Conservation (phyloP, 139 green algal species). For the Spirogloea muscicola region DNA sequence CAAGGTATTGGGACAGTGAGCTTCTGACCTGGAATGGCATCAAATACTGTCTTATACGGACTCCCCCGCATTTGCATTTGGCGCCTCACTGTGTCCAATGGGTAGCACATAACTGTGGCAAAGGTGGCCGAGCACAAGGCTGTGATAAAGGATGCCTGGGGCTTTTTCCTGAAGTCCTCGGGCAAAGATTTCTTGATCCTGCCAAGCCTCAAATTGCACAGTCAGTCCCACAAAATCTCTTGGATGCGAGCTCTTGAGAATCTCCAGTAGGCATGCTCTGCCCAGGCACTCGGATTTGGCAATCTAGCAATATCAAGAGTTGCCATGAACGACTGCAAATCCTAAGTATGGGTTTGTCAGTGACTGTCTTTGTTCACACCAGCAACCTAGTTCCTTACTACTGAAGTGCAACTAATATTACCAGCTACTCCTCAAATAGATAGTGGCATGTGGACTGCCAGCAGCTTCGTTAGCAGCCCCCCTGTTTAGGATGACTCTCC, state of each 20-base stretch:
- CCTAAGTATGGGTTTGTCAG: background rate
- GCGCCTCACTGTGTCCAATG: slow-evolving; percentile 42
- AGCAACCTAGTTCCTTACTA: background rate
- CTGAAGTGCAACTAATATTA: background rate
- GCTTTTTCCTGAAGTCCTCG: slow-evolving; percentile 40
- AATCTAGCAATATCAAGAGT: background rate
- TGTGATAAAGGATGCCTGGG: slow-evolving; percentile 33
- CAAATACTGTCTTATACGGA: slow-evolving; percentile 28
- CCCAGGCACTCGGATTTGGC: background rate
- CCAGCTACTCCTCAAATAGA: too few species aligned
- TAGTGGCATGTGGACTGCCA: background rate
- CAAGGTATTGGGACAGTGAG: background rate
- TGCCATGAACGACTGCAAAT: background rate
- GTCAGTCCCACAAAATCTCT: background rate
- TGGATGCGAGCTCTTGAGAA: background rate
- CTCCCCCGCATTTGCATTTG: slow-evolving; percentile 41
- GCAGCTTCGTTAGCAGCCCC: background rate
- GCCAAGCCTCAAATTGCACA: background rate
- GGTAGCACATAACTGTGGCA: slow-evolving; percentile 42
- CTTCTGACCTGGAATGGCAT: slow-evolving; percentile 34
- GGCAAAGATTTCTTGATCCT: slow-evolving; percentile 45
- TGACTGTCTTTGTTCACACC: background rate
- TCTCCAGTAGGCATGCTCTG: background rate
- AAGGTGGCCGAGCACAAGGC: slow-evolving; percentile 22
- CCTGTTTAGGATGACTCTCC: background rate